Conservation (phyloP, 106 monocot genomes). For the Acorus gramineus region DNA sequence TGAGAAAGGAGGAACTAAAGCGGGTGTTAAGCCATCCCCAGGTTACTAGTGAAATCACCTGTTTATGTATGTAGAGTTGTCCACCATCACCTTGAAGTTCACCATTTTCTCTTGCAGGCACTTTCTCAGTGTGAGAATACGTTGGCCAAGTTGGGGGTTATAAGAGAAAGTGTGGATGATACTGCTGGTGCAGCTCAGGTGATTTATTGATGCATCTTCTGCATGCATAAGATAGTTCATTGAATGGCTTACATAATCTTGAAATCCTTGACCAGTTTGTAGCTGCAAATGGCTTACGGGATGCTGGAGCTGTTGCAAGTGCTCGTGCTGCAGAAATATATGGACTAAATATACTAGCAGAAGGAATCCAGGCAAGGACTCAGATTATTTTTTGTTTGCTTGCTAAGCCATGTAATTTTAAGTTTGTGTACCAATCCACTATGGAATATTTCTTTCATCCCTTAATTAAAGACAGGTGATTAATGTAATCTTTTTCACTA, state of each 20-base stretch:
- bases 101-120: conserved; percentile 27
- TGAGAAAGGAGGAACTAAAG: conserved; percentile 40
- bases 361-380: conserved; percentile 47
- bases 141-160: conserved; percentile 30
- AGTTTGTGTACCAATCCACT: background rate
- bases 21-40: conserved; percentile 73
- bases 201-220: background rate
- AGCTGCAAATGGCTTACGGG: conserved; percentile 36
- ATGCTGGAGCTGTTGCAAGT: conserved; percentile 69
- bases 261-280: conserved; percentile 24
- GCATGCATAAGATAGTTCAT: no score
- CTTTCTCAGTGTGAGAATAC: conserved; percentile 55
- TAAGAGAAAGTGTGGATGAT: conserved; percentile 48
- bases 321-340: conserved; percentile 59
- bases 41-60: conserved; percentile 11
- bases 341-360: conserved; percentile 53
- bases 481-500: background rate
- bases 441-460: background rate
- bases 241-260: no score
- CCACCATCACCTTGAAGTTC: background rate
- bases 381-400: conserved; percentile 2
- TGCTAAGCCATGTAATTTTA: background rate
- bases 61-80: background rate
- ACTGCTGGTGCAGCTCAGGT: conserved; percentile 80
- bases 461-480: background rate